Evolutionary conservation across 2,329 filamentous ascomycete genomes (phyloP).

Genomic region (Nemania diffusa): DNA sequence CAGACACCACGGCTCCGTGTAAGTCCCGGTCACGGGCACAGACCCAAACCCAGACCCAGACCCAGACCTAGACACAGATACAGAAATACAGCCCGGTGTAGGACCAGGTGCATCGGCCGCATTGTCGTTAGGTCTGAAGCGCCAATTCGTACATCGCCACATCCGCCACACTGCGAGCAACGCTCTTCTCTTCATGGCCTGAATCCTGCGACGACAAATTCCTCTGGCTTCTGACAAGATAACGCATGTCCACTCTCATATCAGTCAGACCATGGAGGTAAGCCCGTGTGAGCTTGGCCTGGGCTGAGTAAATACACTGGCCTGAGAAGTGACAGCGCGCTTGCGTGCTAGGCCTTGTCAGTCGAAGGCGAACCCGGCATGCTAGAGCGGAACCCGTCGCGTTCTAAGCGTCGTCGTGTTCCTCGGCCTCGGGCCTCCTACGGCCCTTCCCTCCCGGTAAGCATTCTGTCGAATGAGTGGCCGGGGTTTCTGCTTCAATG

Average conservation of each 20-base stretch:
- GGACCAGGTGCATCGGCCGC: conserved; percentile 14
- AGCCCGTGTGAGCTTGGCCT: conserved; percentile 26
- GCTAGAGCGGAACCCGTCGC: conserved; percentile 16
- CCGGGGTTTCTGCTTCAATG: conserved; percentile 7
- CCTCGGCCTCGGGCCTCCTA: conserved; percentile 10
- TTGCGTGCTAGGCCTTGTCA: conserved; percentile 10
- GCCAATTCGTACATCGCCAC: conserved; percentile 15
- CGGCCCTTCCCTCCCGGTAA: not conserved
- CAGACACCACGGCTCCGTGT: conserved; percentile 13
- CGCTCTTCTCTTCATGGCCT: conserved; percentile 3
- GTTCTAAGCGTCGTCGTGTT: conserved; percentile 14
- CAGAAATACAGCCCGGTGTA: not conserved
- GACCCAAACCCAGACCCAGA: not conserved
- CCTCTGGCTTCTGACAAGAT: not conserved
- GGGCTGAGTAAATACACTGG: conserved; percentile 29
- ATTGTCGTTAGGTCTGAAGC: conserved; percentile 21
- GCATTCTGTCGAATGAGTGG: not conserved
- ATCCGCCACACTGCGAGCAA: not conserved
- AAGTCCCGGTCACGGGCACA: conserved; percentile 8
- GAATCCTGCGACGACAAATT: not conserved
- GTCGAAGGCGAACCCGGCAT: conserved; percentile 15
- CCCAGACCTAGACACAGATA: not conserved
- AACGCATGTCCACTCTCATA: not conserved
- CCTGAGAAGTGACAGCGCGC: conserved; percentile 6
- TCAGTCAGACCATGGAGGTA: conserved; percentile 14